Evolutionary conservation across 2,329 filamentous ascomycete genomes (phyloP).

Genomic region (Trichoderma koningii): DNA sequence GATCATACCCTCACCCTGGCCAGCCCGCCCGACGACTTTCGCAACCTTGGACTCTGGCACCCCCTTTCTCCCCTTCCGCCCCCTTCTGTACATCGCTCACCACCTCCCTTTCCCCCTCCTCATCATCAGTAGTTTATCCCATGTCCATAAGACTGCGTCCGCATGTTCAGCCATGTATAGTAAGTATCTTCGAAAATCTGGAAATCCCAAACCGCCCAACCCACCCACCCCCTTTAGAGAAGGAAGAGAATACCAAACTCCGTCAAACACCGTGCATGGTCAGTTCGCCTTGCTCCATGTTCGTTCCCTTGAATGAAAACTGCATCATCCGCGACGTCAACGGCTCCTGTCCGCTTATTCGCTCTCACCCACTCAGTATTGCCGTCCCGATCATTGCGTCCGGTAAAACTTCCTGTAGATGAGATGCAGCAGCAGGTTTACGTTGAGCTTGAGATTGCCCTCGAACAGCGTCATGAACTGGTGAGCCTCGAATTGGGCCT

Average conservation of each 20-base stretch:
- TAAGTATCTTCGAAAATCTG: slow-evolving; percentile 4
- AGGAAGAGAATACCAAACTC: slow-evolving; percentile 24
- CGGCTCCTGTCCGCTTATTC: not conserved
- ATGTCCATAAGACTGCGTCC: slow-evolving; percentile 12
- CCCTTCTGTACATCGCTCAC: not conserved
- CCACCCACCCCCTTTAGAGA: slow-evolving; percentile 12
- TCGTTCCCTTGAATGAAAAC: not conserved
- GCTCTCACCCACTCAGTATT: not conserved
- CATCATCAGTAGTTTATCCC: not conserved
- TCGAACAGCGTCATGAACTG: slow-evolving; percentile 97
- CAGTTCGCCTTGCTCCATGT: slow-evolving; percentile 17
- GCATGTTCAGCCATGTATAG: slow-evolving; percentile 8
- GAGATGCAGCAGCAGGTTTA: slow-evolving; percentile 93
- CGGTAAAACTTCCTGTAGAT: slow-evolving; percentile 99
- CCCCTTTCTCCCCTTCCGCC: not conserved
- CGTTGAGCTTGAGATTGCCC: slow-evolving; percentile 81
- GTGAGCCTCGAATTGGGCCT: slow-evolving; percentile 95
- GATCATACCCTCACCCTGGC: slow-evolving; percentile 11
- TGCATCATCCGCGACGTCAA: slow-evolving; percentile 5
- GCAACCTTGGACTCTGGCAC: not conserved
- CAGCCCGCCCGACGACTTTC: slow-evolving; percentile 5
- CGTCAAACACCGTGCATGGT: slow-evolving; percentile 22
- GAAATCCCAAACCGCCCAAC: slow-evolving; percentile 1
- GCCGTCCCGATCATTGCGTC: slow-evolving; percentile 53
- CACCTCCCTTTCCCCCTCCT: not conserved